Conservation (phyloP, 805 yeast genomes). For the Candida nonsorbophila region DNA sequence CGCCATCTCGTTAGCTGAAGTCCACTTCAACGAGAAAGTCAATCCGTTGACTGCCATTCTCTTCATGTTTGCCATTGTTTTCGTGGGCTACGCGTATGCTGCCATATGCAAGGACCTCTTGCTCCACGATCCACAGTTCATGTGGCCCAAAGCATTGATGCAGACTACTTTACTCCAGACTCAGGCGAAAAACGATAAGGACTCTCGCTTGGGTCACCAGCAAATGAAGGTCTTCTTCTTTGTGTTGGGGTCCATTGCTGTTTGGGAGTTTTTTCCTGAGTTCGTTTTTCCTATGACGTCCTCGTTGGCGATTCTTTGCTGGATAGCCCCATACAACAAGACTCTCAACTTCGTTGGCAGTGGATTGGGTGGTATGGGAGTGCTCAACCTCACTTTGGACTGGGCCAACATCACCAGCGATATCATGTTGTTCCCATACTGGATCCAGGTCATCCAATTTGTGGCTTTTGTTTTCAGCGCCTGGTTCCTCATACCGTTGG, state of each 20-base stretch:
- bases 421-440: conserved; percentile 47
- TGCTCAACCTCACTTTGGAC: conserved; percentile 43
- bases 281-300: conserved; percentile 43
- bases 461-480: conserved; percentile 42
- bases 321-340: conserved; percentile 40
- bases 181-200: conserved; percentile 14
- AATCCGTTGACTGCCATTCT: conserved; percentile 31
- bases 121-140: conserved; percentile 43
- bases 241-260: conserved; percentile 27
- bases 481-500: conserved; percentile 45
- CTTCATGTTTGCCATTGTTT: conserved; percentile 49
- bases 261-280: conserved; percentile 49
- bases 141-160: conserved; percentile 51
- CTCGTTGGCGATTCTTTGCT: conserved; percentile 45
- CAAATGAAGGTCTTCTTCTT: conserved; percentile 33
- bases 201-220: conserved; percentile 3
- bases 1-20: conserved; percentile 42
- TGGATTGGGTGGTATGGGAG: conserved; percentile 51
- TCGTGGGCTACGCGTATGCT: conserved; percentile 49
- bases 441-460: conserved; percentile 48
- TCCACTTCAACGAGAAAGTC: conserved; percentile 35
- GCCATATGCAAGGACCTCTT: conserved; percentile 43
- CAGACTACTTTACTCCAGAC: conserved; percentile 41
- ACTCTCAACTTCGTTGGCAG: conserved; percentile 42
- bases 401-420: conserved; percentile 50